Conservation (phyloP, 2,329 filamentous ascomycete species). For the Cladosporium sp. region DNA sequence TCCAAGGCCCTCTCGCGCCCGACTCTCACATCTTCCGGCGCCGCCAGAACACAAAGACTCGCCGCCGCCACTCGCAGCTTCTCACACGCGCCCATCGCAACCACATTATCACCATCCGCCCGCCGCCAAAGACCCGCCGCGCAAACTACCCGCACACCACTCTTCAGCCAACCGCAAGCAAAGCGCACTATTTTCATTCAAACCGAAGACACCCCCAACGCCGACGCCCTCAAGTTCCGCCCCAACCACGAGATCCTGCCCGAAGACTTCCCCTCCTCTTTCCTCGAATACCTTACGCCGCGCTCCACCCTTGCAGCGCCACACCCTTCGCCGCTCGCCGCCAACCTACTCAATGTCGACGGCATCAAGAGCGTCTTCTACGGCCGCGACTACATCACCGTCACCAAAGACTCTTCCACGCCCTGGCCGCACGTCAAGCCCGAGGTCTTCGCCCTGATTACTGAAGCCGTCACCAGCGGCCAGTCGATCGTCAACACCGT, state of each 20-base stretch:
- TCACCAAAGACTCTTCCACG: conserved; percentile 83
- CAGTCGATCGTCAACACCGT: conserved; percentile 74
- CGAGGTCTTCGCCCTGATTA: conserved; percentile 93
- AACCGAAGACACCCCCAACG: conserved; percentile 90
- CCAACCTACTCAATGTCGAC: conserved; percentile 88
- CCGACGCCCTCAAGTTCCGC: conserved; percentile 92
- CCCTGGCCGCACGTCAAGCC: conserved; percentile 95
- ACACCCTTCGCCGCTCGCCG: conserved; percentile 85
- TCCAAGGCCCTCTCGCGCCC: conserved; percentile 24
- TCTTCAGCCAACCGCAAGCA: conserved; percentile 23
- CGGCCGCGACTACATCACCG: conserved; percentile 92
- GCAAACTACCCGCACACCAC: conserved; percentile 6
- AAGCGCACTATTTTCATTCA: conserved; percentile 91
- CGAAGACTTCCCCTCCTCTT: conserved; percentile 68
- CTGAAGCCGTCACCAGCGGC: conserved; percentile 82
- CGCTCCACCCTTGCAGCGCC: conserved; percentile 85
- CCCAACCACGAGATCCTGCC: conserved; percentile 87
- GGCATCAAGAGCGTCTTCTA: conserved; percentile 96
- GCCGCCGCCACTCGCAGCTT: conserved; percentile 23
- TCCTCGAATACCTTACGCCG: conserved; percentile 88
- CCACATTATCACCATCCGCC: conserved; percentile 15
- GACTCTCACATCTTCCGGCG: conserved; percentile 9
- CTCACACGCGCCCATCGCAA: conserved; percentile 20
- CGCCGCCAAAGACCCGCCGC: conserved; percentile 8
- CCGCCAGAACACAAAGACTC: conserved; percentile 23